Evolutionary conservation across 192 early-diverging fungal genomes (phyloP).

Genomic region (Thamnidium elegans): DNA sequence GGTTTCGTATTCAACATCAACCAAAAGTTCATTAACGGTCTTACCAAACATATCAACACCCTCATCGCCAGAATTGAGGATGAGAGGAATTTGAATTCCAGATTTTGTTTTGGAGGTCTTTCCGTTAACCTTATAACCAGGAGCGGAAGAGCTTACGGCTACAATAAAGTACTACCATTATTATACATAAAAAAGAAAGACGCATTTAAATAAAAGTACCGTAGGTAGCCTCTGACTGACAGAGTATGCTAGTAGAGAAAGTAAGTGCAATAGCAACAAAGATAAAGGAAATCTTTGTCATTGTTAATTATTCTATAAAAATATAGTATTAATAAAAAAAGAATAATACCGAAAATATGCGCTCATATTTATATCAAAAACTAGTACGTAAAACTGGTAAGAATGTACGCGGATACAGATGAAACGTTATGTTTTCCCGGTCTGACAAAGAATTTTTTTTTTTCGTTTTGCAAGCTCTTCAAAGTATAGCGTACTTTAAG

Average conservation of each 20-base stretch:
- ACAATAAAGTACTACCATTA: background rate
- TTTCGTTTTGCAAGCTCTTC: too few relatives aligned
- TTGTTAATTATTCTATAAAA: background rate
- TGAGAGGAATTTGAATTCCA: conserved; percentile 20
- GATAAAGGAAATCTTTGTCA: conserved; percentile 17
- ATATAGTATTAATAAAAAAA: conserved; percentile 1
- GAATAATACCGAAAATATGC: background rate
- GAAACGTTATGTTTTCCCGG: too few relatives aligned
- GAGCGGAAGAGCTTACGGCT: conserved; percentile 8
- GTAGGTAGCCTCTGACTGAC: conserved; percentile 7
- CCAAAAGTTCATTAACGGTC: conserved; percentile 40
- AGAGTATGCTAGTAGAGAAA: conserved; percentile 5
- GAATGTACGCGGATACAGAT: too few relatives aligned
- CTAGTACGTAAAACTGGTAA: too few relatives aligned
- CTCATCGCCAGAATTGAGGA: background rate
- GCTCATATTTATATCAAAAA: too few relatives aligned
- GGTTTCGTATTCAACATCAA: conserved; percentile 52
- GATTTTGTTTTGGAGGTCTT: conserved; percentile 9
- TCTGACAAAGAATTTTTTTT: too few relatives aligned
- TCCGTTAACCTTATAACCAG: conserved; percentile 24
- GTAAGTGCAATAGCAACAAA: conserved; percentile 18
- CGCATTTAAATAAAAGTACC: conserved; percentile 7
- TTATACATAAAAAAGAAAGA: background rate
- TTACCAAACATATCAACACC: conserved; percentile 39
- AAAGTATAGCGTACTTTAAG: too few relatives aligned